A percentile compares a stretch with the other conserved stretches of the same genome.
phyloP scores from a whole-genome alignment of 305 asterid species.

The Solanum hybrid region DNA sequence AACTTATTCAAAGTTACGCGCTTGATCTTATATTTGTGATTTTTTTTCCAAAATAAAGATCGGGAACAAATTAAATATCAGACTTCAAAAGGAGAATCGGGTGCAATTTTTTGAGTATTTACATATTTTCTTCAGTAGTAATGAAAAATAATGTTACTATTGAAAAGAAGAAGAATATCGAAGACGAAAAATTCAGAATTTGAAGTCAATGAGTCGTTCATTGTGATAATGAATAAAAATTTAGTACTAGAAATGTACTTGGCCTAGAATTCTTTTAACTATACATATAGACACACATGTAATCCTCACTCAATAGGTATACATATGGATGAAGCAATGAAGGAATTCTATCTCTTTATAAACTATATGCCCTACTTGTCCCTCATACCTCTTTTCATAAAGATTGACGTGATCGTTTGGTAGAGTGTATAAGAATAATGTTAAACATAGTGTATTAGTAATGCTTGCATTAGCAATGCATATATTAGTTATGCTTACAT shows the following conservation, averaged over 20 bases:
- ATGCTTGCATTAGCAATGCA: too few relatives aligned
- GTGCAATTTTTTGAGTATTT: not conserved
- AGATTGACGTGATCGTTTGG: not conserved
- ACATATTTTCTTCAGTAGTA: not conserved
- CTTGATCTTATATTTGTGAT: not conserved
- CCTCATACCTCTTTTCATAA: not conserved
- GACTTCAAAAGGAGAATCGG: not conserved
- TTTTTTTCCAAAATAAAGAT: too few relatives aligned
- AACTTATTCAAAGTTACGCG: not conserved
- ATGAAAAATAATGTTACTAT: not conserved
- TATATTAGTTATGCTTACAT: too few relatives aligned
- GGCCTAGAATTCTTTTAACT: not conserved
- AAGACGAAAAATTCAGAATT: not conserved
- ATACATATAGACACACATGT: not conserved
- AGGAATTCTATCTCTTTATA: not conserved
- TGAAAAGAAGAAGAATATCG: not conserved
- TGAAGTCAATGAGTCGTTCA: not conserved
- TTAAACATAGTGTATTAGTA: too few relatives aligned
- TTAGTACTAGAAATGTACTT: not conserved
- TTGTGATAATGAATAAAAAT: not conserved
- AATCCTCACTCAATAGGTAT: not conserved
- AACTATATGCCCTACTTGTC: not conserved
- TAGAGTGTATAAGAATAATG: too few relatives aligned
- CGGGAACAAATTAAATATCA: not conserved
- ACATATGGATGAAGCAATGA: not conserved